These are phyloP conservation scores for Cyberlindnera bimundalis DNA, from an alignment of 805 yeast genomes.

Conservation along the genomic window DNA sequence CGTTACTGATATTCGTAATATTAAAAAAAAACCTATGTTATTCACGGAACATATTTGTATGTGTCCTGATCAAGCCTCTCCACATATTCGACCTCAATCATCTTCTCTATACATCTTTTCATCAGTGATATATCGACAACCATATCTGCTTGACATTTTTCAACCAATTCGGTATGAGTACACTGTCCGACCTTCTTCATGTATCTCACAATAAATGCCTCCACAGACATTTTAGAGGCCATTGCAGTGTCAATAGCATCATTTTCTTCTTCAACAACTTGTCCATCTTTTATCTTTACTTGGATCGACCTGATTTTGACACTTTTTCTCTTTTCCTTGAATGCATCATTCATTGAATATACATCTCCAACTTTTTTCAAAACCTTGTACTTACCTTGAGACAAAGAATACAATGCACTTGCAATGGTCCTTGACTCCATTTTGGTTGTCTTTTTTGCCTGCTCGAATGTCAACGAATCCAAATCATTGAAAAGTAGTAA, in stretches of 20 bases:
- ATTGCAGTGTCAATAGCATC: background rate
- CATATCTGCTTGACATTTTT: conserved; percentile 9
- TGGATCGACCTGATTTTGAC: conserved; percentile 20
- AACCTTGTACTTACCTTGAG: conserved; percentile 21
- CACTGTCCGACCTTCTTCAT: conserved; percentile 17
- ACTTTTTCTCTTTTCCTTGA: conserved; percentile 14
- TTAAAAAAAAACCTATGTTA: background rate
- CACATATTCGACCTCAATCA: conserved; percentile 16
- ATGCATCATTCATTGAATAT: conserved; percentile 16
- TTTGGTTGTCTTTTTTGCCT: conserved; percentile 11
- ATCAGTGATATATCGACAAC: conserved; percentile 6
- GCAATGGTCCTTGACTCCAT: conserved; percentile 18
- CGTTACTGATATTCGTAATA: too few relatives aligned
- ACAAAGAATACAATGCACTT: conserved; percentile 24
- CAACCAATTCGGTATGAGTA: conserved; percentile 15
- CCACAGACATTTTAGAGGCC: conserved; percentile 7
- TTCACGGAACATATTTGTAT: conserved; percentile 22
- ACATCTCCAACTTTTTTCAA: conserved; percentile 13
- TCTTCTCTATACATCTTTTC: conserved; percentile 13
- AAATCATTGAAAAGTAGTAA: conserved; percentile 21
- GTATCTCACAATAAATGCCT: conserved; percentile 21
- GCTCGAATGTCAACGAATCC: conserved; percentile 13
- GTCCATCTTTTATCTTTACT: conserved; percentile 19
- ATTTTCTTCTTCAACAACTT: conserved; percentile 11
- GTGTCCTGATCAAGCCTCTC: conserved; percentile 9